A percentile compares a stretch with the other conserved stretches of the same genome.
Conservation (phyloP, 331 rosid genomes). For the Malus hybrid region DNA sequence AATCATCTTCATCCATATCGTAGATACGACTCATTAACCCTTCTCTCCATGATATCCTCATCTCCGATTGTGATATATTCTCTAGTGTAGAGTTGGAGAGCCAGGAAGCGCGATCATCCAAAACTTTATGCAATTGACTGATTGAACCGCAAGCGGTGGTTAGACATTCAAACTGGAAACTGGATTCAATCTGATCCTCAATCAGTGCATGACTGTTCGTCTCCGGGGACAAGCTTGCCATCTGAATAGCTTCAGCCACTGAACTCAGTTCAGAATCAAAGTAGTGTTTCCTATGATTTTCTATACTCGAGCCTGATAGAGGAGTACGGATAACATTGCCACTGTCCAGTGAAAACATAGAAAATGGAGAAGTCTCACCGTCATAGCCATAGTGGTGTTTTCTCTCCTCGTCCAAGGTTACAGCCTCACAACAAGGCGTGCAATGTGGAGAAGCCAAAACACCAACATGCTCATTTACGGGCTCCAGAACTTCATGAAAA, state of each 20-base stretch:
- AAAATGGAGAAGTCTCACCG: conserved; percentile 54
- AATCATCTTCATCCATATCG: conserved; percentile 63
- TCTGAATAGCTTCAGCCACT: conserved; percentile 27
- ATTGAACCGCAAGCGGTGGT: conserved; percentile 43
- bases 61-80: conserved; percentile 42
- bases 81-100: conserved; percentile 42
- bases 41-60: conserved; percentile 80
- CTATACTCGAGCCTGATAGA: conserved; percentile 47
- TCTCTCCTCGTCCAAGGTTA: conserved; percentile 21
- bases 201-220: conserved; percentile 18
- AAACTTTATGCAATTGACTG: conserved; percentile 41
- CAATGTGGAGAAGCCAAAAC: conserved; percentile 29
- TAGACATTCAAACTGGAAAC: conserved; percentile 69
- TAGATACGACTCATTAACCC: conserved; percentile 51
- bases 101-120: conserved; percentile 48
- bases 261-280: conserved; percentile 34
- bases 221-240: conserved; percentile 29
- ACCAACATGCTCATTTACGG: conserved; percentile 25
- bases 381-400: conserved; percentile 11
- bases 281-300: conserved; percentile 20
- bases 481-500: conserved; percentile 38
- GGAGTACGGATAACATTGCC: conserved; percentile 80
- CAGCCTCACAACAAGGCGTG: conserved; percentile 25
- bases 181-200: conserved; percentile 44
- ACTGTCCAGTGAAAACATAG: conserved; percentile 48